Evolutionary conservation across 352 stramenopile genomes (phyloP).

Genomic region (Aphanomyces euteiches): DNA sequence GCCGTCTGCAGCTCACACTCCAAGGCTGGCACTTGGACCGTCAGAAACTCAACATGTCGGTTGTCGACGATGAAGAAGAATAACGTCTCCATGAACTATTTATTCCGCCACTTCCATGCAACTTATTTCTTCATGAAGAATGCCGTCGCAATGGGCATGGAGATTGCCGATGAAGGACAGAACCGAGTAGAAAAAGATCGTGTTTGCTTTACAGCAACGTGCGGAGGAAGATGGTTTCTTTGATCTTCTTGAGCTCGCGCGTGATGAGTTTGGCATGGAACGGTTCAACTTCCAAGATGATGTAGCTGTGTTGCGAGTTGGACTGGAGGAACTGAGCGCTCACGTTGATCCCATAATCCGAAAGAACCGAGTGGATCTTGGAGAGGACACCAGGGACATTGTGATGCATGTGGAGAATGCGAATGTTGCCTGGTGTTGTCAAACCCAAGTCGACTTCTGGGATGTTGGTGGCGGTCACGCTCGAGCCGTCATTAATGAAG

Average conservation of each 20-base stretch:
- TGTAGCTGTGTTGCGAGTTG: conserved; percentile 76
- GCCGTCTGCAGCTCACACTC: conserved; percentile 41
- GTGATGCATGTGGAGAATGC: conserved; percentile 83
- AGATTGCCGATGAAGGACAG: no score
- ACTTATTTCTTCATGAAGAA: no score
- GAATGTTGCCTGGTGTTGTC: conserved; percentile 71
- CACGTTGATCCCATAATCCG: conserved; percentile 81
- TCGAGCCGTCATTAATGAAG: conserved; percentile 80
- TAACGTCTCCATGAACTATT: not conserved
- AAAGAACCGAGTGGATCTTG: conserved; percentile 83
- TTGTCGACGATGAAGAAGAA: not conserved
- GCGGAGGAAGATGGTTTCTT: conserved; percentile 81
- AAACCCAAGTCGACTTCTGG: conserved; percentile 76
- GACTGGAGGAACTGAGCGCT: conserved; percentile 83
- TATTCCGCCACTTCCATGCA: no score
- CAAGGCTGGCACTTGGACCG: conserved; percentile 48
- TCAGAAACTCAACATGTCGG: conserved; percentile 37
- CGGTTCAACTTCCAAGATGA: conserved; percentile 75
- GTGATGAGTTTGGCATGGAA: conserved; percentile 77
- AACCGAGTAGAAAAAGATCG: not conserved
- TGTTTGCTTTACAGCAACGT: conserved; percentile 54
- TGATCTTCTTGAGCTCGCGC: conserved; percentile 77
- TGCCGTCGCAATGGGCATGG: no score
- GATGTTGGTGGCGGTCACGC: conserved; percentile 73
- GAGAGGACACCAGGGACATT: conserved; percentile 79